A percentile compares a stretch with the other conserved stretches of the same genome.
Conservation (phyloP, 306 rosid genomes). For the Prunus davidiana region DNA sequence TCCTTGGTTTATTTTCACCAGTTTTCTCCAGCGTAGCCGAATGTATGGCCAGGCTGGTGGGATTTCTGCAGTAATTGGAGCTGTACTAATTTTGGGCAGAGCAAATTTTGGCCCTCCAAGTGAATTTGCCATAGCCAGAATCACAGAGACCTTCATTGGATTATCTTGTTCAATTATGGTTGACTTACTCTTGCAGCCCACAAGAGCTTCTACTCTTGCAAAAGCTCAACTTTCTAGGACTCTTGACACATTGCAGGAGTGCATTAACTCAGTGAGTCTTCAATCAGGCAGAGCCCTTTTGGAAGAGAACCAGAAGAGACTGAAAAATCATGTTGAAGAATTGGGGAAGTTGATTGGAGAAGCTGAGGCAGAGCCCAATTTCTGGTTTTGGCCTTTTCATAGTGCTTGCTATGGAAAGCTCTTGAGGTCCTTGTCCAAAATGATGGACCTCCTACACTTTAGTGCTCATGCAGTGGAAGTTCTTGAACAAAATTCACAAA, state of each 20-base stretch:
- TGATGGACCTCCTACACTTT: conserved; percentile 41
- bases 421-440: conserved; percentile 40
- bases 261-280: conserved; percentile 38
- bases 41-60: conserved; percentile 76
- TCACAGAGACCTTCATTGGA: conserved; percentile 63
- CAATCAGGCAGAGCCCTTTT: neutral
- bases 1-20: conserved; percentile 72
- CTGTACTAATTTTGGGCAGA: conserved; percentile 55
- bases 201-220: conserved; percentile 50
- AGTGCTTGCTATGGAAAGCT: conserved; percentile 41
- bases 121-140: conserved; percentile 61
- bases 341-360: conserved; percentile 40
- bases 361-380: conserved; percentile 67
- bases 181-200: conserved; percentile 54
- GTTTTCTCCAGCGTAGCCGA: conserved; percentile 53
- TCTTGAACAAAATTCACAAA: conserved; percentile 37
- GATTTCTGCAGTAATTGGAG: conserved; percentile 65
- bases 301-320: conserved; percentile 25
- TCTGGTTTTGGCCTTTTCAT: conserved; percentile 63
- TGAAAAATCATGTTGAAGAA: conserved; percentile 35
- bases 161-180: conserved; percentile 41
- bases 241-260: conserved; percentile 33
- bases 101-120: conserved; percentile 53
- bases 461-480: conserved; percentile 34
- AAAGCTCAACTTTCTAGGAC: conserved; percentile 41